phyloP scores from a whole-genome alignment of 2,329 filamentous ascomycete genomes.

The Aspergillus uvarum region DNA sequence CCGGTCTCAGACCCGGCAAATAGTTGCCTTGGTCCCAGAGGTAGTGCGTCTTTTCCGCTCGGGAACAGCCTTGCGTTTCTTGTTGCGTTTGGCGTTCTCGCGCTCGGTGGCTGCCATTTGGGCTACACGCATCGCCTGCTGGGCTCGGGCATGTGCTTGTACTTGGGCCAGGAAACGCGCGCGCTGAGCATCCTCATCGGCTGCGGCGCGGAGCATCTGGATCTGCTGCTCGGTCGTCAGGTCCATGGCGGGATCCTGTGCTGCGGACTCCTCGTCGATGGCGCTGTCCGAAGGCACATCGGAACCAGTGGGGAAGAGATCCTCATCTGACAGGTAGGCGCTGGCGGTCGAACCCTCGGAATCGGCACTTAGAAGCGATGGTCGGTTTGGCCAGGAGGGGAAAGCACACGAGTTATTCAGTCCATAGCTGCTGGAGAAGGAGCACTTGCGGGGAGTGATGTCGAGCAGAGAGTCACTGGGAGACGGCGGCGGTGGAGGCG shows the following conservation, averaged over 20 bases:
- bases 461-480: conserved; percentile 41
- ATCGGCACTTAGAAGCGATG: conserved; percentile 36
- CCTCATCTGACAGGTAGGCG: conserved; percentile 46
- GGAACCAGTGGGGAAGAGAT: conserved; percentile 38
- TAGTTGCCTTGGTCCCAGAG: conserved; percentile 15
- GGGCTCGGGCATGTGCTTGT: conserved; percentile 42
- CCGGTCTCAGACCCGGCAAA: conserved; percentile 14
- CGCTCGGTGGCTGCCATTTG: conserved; percentile 30
- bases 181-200: conserved; percentile 38
- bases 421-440: conserved; percentile 40
- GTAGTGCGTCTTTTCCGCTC: conserved; percentile 29
- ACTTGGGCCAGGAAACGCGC: conserved; percentile 42
- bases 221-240: conserved; percentile 44
- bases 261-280: conserved; percentile 31
- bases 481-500: conserved; percentile 41
- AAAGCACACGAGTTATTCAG: conserved; percentile 45
- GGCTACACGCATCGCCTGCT: conserved; percentile 38
- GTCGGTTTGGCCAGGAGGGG: conserved; percentile 46
- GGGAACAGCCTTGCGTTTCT: conserved; percentile 30
- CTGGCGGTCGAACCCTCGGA: conserved; percentile 33
- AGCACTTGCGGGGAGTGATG: conserved; percentile 44
- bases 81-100: conserved; percentile 26
- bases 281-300: conserved; percentile 26
- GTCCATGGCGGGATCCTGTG: conserved; percentile 26
- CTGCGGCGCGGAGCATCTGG: conserved; percentile 35